Evolutionary conservation across 2,329 filamentous ascomycete species (phyloP).

Genomic region (Fusarium sp.): DNA sequence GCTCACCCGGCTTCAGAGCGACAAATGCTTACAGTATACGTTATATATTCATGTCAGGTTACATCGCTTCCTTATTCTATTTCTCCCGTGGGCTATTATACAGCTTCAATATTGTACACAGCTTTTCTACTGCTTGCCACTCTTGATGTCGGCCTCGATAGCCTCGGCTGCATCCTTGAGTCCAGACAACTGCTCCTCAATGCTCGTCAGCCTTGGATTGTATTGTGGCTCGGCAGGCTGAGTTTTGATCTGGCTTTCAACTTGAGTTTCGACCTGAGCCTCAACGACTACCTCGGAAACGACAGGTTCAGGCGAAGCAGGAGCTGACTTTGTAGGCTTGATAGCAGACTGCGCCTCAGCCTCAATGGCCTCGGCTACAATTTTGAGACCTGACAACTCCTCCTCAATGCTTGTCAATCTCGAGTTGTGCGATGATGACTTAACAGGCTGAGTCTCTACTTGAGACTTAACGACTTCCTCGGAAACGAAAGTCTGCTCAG

Average conservation of each 20-base stretch:
- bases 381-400: neutral
- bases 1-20: neutral
- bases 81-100: constrained; percentile 39
- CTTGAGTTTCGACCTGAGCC: neutral
- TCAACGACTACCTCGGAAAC: constrained; percentile 1
- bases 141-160: constrained; percentile 42
- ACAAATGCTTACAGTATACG: constrained; percentile 7
- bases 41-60: constrained; percentile 32
- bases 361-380: constrained; percentile 1
- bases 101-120: constrained; percentile 45
- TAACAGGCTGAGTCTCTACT: neutral
- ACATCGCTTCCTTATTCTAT: constrained; percentile 33
- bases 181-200: constrained; percentile 40
- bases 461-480: constrained; percentile 5
- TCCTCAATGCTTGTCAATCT: neutral
- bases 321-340: constrained; percentile 3
- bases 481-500: neutral
- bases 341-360: neutral
- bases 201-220: constrained; percentile 8
- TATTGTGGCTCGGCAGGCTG: neutral
- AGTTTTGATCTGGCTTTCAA: neutral
- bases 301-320: neutral
- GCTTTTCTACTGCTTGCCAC: constrained; percentile 41
- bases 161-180: constrained; percentile 36
- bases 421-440: neutral